A percentile compares a stretch with the other conserved stretches of the same genome.
Conservation (phyloP, 805 yeast genomes). For the Yarrowia osloensis region DNA sequence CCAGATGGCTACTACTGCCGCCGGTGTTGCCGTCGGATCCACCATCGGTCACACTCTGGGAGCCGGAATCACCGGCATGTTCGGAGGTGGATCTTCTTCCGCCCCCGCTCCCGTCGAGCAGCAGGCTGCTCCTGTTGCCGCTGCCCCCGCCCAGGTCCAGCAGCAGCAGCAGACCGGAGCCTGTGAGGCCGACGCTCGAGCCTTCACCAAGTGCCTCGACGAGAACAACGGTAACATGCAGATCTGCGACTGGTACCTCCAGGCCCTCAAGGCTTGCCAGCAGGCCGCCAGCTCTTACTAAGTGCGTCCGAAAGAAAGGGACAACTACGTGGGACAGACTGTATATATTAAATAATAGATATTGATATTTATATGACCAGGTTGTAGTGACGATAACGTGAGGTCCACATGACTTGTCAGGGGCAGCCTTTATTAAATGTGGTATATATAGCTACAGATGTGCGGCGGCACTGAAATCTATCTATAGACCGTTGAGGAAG, state of each 20-base stretch:
- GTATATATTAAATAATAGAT: slow-evolving; percentile 18
- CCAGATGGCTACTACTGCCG: slow-evolving; percentile 98
- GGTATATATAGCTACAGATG: too few species aligned
- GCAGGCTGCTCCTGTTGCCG: slow-evolving; percentile 47
- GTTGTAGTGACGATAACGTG: too few species aligned
- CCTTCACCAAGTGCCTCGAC: slow-evolving; percentile 91
- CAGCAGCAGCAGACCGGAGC: slow-evolving; percentile 49
- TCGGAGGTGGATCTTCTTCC: slow-evolving; percentile 69
- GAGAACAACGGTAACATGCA: slow-evolving; percentile 96
- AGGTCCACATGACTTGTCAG: neutral
- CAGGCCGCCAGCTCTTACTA: slow-evolving; percentile 85
- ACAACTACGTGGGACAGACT: neutral
- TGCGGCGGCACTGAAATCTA: too few species aligned
- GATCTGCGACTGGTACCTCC: slow-evolving; percentile 93
- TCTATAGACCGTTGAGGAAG: too few species aligned
- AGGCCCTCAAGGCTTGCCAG: slow-evolving; percentile 97
- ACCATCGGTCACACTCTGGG: slow-evolving; percentile 96
- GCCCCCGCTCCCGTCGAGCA: slow-evolving; percentile 56
- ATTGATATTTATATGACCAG: neutral
- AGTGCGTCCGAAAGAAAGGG: neutral
- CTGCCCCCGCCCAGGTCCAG: slow-evolving; percentile 43
- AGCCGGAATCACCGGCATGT: slow-evolving; percentile 87
- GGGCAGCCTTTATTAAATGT: too few species aligned
- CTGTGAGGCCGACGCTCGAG: slow-evolving; percentile 93
- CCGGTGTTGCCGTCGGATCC: slow-evolving; percentile 99